Percentiles rank a stretch among this genome's conserved stretches.
These are phyloP conservation scores for Daldinia bambusicola DNA, from an alignment of 495 filamentous ascomycete genomes.

Conservation along the genomic window DNA sequence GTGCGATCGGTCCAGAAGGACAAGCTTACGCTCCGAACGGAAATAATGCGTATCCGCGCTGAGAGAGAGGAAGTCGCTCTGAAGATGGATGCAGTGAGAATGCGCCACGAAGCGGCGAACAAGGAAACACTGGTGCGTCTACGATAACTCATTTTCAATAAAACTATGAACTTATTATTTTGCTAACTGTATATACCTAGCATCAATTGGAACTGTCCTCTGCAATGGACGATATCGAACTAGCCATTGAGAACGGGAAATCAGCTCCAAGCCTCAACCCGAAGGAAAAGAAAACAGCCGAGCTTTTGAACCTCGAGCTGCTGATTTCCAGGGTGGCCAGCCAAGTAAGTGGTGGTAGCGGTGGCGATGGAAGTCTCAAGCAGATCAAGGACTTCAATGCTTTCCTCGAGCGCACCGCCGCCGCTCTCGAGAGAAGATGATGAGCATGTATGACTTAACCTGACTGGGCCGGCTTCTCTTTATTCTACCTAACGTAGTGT, in stretches of 20 bases:
- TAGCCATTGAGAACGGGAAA: conserved; percentile 60
- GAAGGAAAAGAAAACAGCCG: conserved; percentile 53
- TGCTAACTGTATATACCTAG: conserved; percentile 43
- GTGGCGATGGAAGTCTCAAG: conserved; percentile 60
- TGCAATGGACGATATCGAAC: conserved; percentile 65
- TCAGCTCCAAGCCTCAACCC: conserved; percentile 52
- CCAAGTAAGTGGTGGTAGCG: conserved; percentile 55
- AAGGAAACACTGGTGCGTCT: conserved; percentile 57
- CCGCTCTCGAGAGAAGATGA: conserved; percentile 57
- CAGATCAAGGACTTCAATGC: conserved; percentile 67
- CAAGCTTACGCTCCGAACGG: conserved; percentile 70
- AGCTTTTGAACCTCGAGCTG: conserved; percentile 60
- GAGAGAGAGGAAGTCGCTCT: conserved; percentile 74
- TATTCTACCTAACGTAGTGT: neutral
- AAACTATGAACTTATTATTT: neutral
- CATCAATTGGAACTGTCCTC: conserved; percentile 60
- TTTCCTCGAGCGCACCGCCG: conserved; percentile 64
- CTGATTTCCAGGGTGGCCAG: conserved; percentile 59
- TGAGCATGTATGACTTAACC: neutral
- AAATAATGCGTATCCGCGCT: conserved; percentile 69
- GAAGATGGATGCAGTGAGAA: conserved; percentile 74
- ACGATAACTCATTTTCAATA: neutral
- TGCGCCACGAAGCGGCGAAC: conserved; percentile 64
- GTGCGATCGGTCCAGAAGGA: conserved; percentile 71
- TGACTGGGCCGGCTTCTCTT: neutral